Percentiles rank a stretch among this genome's conserved stretches.
phyloP scores from a whole-genome alignment of 2,329 filamentous ascomycete species.

The Cladosporium sphaerospermum region DNA sequence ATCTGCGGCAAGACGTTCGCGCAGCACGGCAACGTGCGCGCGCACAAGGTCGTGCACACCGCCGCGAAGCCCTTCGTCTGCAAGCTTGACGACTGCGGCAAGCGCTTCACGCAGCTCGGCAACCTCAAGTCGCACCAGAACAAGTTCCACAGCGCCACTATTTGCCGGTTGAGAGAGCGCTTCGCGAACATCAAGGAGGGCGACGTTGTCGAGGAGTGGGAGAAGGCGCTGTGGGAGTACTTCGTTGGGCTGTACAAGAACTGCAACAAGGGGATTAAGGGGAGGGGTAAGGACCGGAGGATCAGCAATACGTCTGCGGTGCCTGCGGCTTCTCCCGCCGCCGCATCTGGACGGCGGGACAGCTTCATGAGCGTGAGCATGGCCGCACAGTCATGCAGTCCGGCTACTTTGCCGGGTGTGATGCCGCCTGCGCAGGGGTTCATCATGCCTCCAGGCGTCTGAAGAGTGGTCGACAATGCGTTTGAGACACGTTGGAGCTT shows the following conservation, averaged over 20 bases:
- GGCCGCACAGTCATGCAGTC: background rate
- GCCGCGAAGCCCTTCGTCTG: slow-evolving; percentile 74
- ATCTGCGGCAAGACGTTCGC: slow-evolving; percentile 77
- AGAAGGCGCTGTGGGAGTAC: slow-evolving; percentile 76
- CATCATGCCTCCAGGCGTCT: too few species aligned
- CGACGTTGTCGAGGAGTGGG: slow-evolving; percentile 59
- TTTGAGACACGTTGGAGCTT: too few species aligned
- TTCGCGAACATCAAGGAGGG: slow-evolving; percentile 60
- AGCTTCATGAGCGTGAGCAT: slow-evolving; percentile 15
- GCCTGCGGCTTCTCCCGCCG: background rate
- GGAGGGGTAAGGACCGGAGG: slow-evolving; percentile 76
- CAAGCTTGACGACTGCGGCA: slow-evolving; percentile 74
- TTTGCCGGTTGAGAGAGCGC: slow-evolving; percentile 62
- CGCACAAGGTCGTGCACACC: slow-evolving; percentile 75
- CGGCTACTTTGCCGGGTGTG: background rate
- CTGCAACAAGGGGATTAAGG: slow-evolving; percentile 97
- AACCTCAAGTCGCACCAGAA: slow-evolving; percentile 97
- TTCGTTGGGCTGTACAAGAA: slow-evolving; percentile 90
- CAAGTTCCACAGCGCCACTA: slow-evolving; percentile 76
- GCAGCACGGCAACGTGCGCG: slow-evolving; percentile 76
- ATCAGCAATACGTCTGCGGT: slow-evolving; percentile 39
- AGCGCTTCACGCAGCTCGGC: slow-evolving; percentile 82
- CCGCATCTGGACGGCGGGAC: slow-evolving; percentile 15
- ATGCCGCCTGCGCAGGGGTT: background rate
- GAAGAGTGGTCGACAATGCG: too few species aligned